These are phyloP conservation scores for Lathyrus oleraceus DNA, from an alignment of 306 rosid species.

Conservation along the genomic window DNA sequence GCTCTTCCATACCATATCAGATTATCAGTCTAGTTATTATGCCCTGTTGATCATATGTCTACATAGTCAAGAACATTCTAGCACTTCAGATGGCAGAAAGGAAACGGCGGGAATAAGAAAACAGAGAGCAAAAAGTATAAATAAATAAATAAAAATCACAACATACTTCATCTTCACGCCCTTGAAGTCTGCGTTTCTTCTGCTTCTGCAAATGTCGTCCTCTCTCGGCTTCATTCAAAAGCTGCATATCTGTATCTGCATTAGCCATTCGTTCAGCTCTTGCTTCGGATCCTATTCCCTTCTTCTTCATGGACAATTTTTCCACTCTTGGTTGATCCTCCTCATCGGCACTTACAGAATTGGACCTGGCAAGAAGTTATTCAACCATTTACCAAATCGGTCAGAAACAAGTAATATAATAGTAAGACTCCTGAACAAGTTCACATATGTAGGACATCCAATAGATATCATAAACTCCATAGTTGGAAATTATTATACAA, in stretches of 20 bases:
- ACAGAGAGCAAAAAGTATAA: slow-evolving; percentile 7
- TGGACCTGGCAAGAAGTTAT: slow-evolving; percentile 49
- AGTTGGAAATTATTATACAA: not conserved
- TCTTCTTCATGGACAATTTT: slow-evolving; percentile 73
- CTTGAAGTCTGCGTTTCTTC: slow-evolving; percentile 83
- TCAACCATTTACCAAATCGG: slow-evolving; percentile 24
- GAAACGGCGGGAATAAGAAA: slow-evolving; percentile 26
- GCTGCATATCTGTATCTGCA: slow-evolving; percentile 78
- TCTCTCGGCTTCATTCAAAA: slow-evolving; percentile 73
- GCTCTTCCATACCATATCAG: not conserved
- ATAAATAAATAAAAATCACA: slow-evolving; percentile 2
- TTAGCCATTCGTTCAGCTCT: slow-evolving; percentile 76
- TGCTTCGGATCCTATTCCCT: slow-evolving; percentile 86
- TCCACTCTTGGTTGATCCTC: slow-evolving; percentile 68
- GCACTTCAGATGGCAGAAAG: slow-evolving; percentile 15
- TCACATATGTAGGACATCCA: slow-evolving; percentile 13
- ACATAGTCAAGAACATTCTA: not conserved
- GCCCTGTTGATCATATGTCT: slow-evolving; percentile 7
- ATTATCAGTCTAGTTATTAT: not conserved
- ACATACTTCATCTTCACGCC: slow-evolving; percentile 91
- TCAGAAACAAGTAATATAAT: slow-evolving; percentile 9
- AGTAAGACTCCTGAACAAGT: slow-evolving; percentile 20
- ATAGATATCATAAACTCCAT: not conserved
- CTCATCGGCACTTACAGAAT: slow-evolving; percentile 45
- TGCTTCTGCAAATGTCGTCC: slow-evolving; percentile 84